These are phyloP conservation scores for Sphagnum fallax DNA, from an alignment of 228 moss, liverwort and hornwort genomes.

Conservation along the genomic window DNA sequence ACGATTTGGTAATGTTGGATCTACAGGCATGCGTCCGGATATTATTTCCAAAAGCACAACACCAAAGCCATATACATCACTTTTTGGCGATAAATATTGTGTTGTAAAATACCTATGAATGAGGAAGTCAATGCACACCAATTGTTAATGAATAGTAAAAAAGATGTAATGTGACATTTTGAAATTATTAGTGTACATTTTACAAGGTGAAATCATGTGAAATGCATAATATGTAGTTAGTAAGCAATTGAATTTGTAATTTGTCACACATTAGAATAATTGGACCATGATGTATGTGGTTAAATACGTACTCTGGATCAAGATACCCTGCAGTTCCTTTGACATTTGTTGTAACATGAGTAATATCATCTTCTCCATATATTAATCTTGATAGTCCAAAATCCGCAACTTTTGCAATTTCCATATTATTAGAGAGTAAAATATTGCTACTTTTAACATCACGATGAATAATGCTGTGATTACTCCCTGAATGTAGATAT, in stretches of 20 bases:
- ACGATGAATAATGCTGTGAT: constrained; percentile 25
- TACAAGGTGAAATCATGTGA: no score
- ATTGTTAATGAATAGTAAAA: no score
- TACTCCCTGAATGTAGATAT: constrained; percentile 23
- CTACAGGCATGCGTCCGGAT: constrained; percentile 7
- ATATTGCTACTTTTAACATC: constrained; percentile 27
- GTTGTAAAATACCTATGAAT: constrained; percentile 11
- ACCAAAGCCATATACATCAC: constrained; percentile 28
- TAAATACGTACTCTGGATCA: constrained; percentile 25
- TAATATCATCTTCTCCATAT: constrained; percentile 1
- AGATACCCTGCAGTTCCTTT: constrained; percentile 32
- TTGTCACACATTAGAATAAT: no score
- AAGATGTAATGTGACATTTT: no score
- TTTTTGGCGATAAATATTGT: constrained; percentile 16
- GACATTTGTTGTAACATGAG: constrained; percentile 16
- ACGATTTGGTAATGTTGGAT: constrained; percentile 5
- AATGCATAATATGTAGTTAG: no score
- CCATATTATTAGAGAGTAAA: constrained; percentile 19
- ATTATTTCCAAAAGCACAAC: constrained; percentile 24
- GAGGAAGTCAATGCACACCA: no score
- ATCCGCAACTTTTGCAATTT: constrained; percentile 23
- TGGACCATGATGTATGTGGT: not conserved
- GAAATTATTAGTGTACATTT: no score
- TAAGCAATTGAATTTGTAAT: no score
- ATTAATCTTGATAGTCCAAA: constrained; percentile 25